These are phyloP conservation scores for Mrakiaceae sp. DNA, from an alignment of 1,284 basidiomycete genomes.

Conservation along the genomic window DNA sequence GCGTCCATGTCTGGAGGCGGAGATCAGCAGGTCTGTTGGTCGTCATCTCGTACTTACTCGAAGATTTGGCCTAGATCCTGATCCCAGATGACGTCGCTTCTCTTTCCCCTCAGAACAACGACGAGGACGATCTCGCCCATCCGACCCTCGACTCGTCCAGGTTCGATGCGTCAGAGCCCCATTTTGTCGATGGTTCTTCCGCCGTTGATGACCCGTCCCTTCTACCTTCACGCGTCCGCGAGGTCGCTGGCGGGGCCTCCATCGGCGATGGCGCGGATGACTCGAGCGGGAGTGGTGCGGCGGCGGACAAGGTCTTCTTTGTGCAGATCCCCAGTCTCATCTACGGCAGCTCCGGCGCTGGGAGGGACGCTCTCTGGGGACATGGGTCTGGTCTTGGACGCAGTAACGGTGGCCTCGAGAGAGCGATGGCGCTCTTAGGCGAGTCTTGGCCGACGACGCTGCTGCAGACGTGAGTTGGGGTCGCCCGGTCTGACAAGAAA, in stretches of 20 bases:
- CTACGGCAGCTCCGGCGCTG: neutral
- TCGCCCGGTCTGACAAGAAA: neutral
- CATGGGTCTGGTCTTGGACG: neutral
- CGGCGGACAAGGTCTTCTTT: slow-evolving; percentile 9
- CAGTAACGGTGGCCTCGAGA: neutral
- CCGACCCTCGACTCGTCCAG: slow-evolving; percentile 12
- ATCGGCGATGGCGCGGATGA: neutral
- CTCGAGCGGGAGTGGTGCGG: neutral
- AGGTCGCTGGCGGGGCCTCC: slow-evolving; percentile 1
- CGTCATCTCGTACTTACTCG: neutral
- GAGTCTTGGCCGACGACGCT: neutral
- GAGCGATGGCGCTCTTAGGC: slow-evolving; percentile 1
- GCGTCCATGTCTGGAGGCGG: neutral
- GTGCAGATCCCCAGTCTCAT: slow-evolving; percentile 1
- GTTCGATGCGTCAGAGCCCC: slow-evolving; percentile 1
- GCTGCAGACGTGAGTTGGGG: slow-evolving; percentile 4
- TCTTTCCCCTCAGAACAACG: neutral
- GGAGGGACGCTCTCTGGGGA: neutral
- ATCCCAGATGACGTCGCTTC: neutral
- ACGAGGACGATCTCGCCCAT: slow-evolving; percentile 11
- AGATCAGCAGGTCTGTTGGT: neutral
- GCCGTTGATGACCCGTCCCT: slow-evolving; percentile 16
- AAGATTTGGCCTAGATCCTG: neutral
- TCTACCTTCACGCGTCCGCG: slow-evolving; percentile 6
- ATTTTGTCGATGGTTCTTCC: slow-evolving; percentile 1